A percentile compares a stretch with the other conserved stretches of the same genome.
These are phyloP conservation scores for Spergularia marina DNA, from an alignment of 148 eudicot genomes.

Conservation along the genomic window DNA sequence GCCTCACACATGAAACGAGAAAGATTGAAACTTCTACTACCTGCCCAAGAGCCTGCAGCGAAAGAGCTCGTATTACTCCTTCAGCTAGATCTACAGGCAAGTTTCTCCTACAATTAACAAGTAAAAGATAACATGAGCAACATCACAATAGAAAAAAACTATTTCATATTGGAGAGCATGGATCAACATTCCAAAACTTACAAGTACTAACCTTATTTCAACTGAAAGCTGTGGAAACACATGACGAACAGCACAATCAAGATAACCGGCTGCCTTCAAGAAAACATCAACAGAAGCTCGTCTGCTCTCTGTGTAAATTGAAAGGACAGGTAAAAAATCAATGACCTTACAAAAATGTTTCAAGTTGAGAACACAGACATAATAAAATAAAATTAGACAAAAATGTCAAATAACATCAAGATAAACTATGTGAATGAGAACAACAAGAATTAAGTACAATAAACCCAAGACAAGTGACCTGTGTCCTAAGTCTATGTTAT, in stretches of 20 bases:
- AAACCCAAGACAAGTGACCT: neutral
- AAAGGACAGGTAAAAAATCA: neutral
- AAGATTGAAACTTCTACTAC: constrained; percentile 39
- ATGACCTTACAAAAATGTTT: neutral
- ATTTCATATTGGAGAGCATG: neutral
- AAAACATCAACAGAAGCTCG: constrained; percentile 83
- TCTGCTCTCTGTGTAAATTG: constrained; percentile 63
- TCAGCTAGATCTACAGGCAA: constrained; percentile 95
- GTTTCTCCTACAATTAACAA: constrained; percentile 59
- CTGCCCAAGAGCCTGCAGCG: constrained; percentile 94
- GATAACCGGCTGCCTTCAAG: constrained; percentile 94
- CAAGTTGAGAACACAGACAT: neutral
- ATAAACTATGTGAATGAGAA: neutral
- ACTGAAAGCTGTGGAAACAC: constrained; percentile 75
- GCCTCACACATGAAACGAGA: constrained; percentile 7
- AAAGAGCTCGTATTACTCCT: constrained; percentile 91
- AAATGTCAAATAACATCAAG: neutral
- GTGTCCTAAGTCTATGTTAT: neutral
- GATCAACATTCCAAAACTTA: neutral
- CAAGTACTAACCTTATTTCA: constrained; percentile 60
- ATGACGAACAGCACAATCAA: constrained; percentile 91
- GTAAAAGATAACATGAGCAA: constrained; percentile 10
- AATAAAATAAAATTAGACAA: neutral
- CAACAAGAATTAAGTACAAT: neutral
- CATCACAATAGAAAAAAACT: neutral